A percentile compares a stretch with the other conserved stretches of the same genome.
Conservation (phyloP, 2,329 filamentous ascomycete species). For the Ceratocystis cubensis region DNA sequence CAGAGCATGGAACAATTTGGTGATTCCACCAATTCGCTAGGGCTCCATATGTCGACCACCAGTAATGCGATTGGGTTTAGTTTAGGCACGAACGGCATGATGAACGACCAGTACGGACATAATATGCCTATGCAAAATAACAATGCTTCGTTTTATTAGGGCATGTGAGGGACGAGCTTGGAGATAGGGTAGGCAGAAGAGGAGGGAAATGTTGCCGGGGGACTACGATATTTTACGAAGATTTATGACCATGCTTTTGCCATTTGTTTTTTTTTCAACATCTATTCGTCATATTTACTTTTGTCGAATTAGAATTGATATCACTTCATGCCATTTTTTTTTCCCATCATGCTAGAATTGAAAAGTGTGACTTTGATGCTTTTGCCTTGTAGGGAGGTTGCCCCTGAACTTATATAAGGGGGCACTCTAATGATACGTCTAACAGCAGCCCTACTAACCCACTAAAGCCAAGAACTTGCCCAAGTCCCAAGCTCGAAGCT, state of each 20-base stretch:
- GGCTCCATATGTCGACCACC: background rate
- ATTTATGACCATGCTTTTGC: background rate
- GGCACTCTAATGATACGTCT: background rate
- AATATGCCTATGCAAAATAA: background rate
- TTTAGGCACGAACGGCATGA: background rate
- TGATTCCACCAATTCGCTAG: background rate
- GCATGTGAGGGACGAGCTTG: background rate
- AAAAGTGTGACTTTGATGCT: no score
- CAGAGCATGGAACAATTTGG: background rate
- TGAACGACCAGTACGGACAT: constrained; percentile 7
- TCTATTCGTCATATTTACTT: background rate
- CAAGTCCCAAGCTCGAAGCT: background rate
- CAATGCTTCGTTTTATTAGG: background rate
- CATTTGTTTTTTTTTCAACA: background rate
- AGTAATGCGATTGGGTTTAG: background rate
- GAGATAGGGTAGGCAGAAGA: background rate
- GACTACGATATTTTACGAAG: background rate
- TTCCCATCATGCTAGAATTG: no score
- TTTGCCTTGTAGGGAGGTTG: background rate
- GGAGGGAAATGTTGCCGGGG: background rate
- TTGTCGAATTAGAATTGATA: background rate
- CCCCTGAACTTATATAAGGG: background rate
- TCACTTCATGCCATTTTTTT: background rate
- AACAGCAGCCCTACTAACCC: background rate
- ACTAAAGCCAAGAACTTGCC: background rate